phyloP scores from a whole-genome alignment of 306 rosid species.

The Gleditsia sinensis region DNA sequence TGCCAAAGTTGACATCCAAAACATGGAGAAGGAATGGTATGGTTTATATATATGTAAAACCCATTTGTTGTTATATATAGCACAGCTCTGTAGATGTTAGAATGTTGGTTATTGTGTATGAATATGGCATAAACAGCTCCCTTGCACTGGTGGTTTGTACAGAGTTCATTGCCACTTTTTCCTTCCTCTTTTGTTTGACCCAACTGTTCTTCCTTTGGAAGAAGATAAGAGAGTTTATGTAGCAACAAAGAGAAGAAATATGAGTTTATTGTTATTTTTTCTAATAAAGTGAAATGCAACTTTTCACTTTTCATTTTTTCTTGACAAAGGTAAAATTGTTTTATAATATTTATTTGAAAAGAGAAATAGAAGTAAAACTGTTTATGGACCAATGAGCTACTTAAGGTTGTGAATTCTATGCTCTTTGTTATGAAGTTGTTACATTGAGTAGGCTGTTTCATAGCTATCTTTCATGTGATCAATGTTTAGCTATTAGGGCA shows the following conservation, averaged over 20 bases:
- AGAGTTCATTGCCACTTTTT: conserved; percentile 47
- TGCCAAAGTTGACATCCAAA: conserved; percentile 43
- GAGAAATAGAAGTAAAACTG: background rate
- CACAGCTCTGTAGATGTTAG: conserved; percentile 54
- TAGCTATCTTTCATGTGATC: no score
- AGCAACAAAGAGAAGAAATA: conserved; percentile 26
- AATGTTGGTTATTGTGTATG: conserved; percentile 47
- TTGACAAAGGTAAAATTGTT: background rate
- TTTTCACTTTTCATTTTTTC: background rate
- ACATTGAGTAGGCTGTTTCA: no score
- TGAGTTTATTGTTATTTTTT: conserved; percentile 16
- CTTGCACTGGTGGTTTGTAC: conserved; percentile 49
- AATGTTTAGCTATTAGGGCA: no score
- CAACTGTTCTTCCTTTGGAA: conserved; percentile 28
- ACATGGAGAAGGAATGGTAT: conserved; percentile 36
- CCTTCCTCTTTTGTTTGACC: conserved; percentile 20
- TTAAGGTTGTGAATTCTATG: no score
- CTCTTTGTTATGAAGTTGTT: no score
- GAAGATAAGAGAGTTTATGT: conserved; percentile 24
- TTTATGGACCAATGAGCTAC: no score
- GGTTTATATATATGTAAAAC: conserved; percentile 20
- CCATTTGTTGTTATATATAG: conserved; percentile 38
- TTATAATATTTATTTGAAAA: background rate
- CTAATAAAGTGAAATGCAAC: background rate
- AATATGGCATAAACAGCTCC: conserved; percentile 42